phyloP scores from a whole-genome alignment of 495 filamentous ascomycete species.

The Schizothecium vesticola region DNA sequence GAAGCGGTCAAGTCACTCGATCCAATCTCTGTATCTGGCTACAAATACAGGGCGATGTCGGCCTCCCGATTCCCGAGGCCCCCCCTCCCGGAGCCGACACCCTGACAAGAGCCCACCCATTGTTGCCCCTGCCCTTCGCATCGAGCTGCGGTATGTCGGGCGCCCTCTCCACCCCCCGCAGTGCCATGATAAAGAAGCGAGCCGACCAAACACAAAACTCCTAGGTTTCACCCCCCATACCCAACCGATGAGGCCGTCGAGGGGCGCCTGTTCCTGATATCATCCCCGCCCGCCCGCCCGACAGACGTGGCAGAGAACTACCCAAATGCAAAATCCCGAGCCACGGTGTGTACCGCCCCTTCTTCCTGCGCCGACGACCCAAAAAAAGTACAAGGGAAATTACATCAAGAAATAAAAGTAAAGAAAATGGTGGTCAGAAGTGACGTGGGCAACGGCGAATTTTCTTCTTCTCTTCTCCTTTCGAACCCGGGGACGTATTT shows the following conservation, averaged over 20 bases:
- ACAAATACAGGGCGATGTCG: not conserved
- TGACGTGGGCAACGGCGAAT: not conserved
- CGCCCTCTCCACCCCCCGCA: not conserved
- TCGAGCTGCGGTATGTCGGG: not conserved
- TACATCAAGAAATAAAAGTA: not conserved
- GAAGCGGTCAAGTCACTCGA: not conserved
- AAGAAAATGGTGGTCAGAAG: not conserved
- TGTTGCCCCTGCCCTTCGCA: not conserved
- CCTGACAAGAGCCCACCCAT: not conserved
- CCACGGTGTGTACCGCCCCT: not conserved
- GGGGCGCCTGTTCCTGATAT: not conserved
- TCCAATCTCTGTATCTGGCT: not conserved
- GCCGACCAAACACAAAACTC: not conserved
- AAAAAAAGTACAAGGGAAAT: not conserved
- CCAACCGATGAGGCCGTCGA: not conserved
- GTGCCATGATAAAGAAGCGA: not conserved
- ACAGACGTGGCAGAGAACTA: not conserved
- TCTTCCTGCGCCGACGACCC: not conserved
- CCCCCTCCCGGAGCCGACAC: not conserved
- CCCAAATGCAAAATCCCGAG: not conserved
- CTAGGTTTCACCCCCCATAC: not conserved
- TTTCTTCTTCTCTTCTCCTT: not conserved
- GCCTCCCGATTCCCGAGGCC: no score
- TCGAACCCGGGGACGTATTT: not conserved
- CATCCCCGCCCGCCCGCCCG: not conserved